These are phyloP conservation scores for Epichloe sibirici DNA, from an alignment of 2,329 filamentous ascomycete species.

Conservation along the genomic window DNA sequence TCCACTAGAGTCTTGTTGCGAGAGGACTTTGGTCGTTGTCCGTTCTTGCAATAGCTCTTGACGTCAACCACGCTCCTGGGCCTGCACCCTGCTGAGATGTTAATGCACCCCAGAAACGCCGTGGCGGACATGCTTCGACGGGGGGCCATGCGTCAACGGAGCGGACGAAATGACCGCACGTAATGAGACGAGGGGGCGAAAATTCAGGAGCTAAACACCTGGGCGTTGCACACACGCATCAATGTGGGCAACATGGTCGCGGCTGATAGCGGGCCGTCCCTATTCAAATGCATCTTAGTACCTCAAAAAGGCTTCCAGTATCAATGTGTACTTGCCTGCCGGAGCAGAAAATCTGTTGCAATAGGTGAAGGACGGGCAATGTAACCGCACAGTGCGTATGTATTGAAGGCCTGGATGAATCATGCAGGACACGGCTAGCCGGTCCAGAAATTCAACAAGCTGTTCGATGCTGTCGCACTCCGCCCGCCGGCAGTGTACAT, in stretches of 20 bases:
- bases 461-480: too few species aligned
- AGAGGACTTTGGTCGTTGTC: too few species aligned
- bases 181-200: background rate
- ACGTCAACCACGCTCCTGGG: slow-evolving; percentile 2
- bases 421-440: too few species aligned
- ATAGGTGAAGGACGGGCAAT: background rate
- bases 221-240: background rate
- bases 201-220: background rate
- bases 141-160: background rate
- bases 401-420: background rate
- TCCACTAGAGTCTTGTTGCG: too few species aligned
- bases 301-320: background rate
- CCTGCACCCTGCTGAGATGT: background rate
- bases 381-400: background rate
- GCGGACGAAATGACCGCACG: background rate
- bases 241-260: background rate
- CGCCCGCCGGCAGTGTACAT: too few species aligned
- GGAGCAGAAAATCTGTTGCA: background rate
- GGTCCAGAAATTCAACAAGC: too few species aligned
- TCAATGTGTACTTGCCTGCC: background rate
- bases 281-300: background rate
- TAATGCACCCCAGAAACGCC: slow-evolving; percentile 2
- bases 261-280: slow-evolving; percentile 6
- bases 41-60: background rate
- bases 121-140: background rate